Percentiles rank a stretch among this genome's conserved stretches.
Conservation (phyloP, 2,329 filamentous ascomycete species). For the Magnaporthiopsis incrustans region DNA sequence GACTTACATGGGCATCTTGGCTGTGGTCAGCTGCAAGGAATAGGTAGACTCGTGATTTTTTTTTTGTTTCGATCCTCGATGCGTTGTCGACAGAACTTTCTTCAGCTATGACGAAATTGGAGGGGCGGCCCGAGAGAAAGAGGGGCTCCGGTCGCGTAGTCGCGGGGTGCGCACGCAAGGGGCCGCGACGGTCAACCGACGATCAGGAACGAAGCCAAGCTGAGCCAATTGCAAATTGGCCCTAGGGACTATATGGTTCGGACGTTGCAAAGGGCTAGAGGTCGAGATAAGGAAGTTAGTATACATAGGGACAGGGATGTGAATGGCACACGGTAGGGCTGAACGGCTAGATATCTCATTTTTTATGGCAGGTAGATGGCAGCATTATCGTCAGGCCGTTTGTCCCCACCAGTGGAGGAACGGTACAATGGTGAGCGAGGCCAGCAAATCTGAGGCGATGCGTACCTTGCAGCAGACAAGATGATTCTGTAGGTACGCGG, state of each 20-base stretch:
- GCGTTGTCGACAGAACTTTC: constrained; percentile 3
- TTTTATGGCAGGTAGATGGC: not conserved
- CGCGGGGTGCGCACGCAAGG: not conserved
- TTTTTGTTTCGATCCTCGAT: not conserved
- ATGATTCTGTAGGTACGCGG: not conserved
- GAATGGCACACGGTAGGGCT: not conserved
- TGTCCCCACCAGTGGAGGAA: not conserved
- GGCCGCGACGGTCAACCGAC: not conserved
- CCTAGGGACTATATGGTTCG: not conserved
- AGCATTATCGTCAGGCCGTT: not conserved
- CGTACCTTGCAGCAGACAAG: not conserved
- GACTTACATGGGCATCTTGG: constrained; percentile 25
- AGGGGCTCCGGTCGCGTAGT: not conserved
- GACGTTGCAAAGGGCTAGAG: not conserved
- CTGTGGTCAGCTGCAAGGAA: not conserved
- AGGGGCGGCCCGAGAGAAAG: not conserved
- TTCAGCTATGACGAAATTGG: constrained; percentile 2
- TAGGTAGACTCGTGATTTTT: not conserved
- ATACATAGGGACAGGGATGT: not conserved
- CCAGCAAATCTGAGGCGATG: not conserved
- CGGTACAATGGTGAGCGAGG: not conserved
- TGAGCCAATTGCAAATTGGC: not conserved
- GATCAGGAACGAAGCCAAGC: not conserved
- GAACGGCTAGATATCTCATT: not conserved
- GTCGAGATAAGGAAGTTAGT: not conserved